Evolutionary conservation across 2,329 filamentous ascomycete species (phyloP), one percentile per base, ranked within the genome.

Genomic region (Bipolaris gigantea): DNA sequence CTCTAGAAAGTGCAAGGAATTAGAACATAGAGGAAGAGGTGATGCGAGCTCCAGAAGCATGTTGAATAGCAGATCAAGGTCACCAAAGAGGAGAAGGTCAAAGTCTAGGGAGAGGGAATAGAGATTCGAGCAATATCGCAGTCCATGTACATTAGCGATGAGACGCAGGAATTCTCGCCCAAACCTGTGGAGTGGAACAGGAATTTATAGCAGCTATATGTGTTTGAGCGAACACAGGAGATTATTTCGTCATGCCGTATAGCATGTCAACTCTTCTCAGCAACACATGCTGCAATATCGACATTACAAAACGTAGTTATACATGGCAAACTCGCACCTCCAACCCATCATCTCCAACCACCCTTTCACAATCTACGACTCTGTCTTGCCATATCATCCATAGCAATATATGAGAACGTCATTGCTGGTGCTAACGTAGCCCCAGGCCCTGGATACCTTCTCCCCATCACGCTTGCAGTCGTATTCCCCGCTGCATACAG

Each of bases 41-140:
- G 56, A 61, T 15, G 52, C 55, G 38, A 47, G 51, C 19, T 63
- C 61, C 38, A 60, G 51, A 41, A 60, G 60, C 40, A 59, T 50
- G 47, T 54, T 53, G 43, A 59, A 55, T 33, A 64, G 63, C 45
- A 60, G 63, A 47, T 70, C 66, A 46, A 61, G 65, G 39, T 74
- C 71, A 25, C 71, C 70, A 1, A 72, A 70, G 50, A 63, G 70
- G 25, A 66, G 64, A 45, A 60, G 64, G 9, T 71, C 57, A 21
- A 55, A 55, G 47, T 64, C 66, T n/a, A 60, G 50, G 51, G 63
- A 66, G 8, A 46, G 49, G 30, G 54, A 55, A 33, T 55, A 38
- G 45, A 21, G 48, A 43, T n/a, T 45, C 39, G 40, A 52, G n/a
- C 23, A 40, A 11, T 19, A 16, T 21, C 18, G 15, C 23, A 9